A percentile compares a stretch with the other conserved stretches of the same genome.
Evolutionary conservation across 495 filamentous ascomycete genomes (phyloP).

Genomic region (Penicillium arizonense): DNA sequence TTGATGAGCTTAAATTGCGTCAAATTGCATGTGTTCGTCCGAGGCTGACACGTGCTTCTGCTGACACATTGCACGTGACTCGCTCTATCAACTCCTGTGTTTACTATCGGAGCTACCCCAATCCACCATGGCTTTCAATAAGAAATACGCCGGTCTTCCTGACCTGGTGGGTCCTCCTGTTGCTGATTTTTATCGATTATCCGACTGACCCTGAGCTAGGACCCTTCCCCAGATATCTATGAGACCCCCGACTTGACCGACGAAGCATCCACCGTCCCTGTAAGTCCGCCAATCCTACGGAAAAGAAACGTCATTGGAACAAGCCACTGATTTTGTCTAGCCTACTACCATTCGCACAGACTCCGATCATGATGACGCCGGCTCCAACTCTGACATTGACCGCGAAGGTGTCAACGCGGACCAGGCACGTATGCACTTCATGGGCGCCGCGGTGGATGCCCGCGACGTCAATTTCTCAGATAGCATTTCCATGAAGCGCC

Average conservation of each 20-base stretch:
- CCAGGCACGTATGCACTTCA: constrained; percentile 75
- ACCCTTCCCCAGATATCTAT: constrained; percentile 89
- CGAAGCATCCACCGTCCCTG: constrained; percentile 79
- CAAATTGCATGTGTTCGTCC: constrained; percentile 14
- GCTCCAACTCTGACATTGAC: constrained; percentile 63
- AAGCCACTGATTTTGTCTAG: constrained; percentile 34
- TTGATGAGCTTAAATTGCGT: background rate
- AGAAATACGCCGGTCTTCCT: constrained; percentile 82
- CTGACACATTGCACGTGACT: constrained; percentile 9
- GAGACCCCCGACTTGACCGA: constrained; percentile 91
- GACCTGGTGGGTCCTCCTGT: constrained; percentile 64
- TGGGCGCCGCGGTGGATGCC: constrained; percentile 70
- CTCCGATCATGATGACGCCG: constrained; percentile 58
- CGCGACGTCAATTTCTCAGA: constrained; percentile 79
- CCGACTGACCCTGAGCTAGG: constrained; percentile 48
- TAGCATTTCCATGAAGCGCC: constrained; percentile 71
- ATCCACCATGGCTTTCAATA: constrained; percentile 46
- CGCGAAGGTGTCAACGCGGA: constrained; percentile 70
- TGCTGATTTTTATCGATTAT: background rate
- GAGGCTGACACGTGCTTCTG: constrained; percentile 26
- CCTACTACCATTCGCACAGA: constrained; percentile 63
- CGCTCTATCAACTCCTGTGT: background rate
- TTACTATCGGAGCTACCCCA: constrained; percentile 10
- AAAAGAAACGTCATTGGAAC: constrained; percentile 1
- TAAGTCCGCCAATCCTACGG: constrained; percentile 34